Conservation (phyloP, 768 basidiomycete genomes). For the Boletales sp. region DNA sequence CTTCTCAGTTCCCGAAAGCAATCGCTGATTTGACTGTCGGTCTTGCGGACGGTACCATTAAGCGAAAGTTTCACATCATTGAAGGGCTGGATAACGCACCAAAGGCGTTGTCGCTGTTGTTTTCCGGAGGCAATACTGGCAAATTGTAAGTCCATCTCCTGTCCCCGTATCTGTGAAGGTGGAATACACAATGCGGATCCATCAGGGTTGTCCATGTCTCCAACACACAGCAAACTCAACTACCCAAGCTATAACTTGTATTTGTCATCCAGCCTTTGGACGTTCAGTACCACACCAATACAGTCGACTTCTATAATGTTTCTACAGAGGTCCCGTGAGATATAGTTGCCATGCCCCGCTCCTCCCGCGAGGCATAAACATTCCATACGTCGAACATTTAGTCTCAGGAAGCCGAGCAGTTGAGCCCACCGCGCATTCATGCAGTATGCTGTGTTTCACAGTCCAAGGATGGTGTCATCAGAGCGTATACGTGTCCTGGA, state of each 20-base stretch:
- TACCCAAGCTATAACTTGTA: slow-evolving; percentile 5
- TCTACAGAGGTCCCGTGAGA: too few species aligned
- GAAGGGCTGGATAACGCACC: slow-evolving; percentile 75
- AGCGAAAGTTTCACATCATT: slow-evolving; percentile 77
- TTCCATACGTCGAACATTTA: too few species aligned
- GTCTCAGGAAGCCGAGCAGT: too few species aligned
- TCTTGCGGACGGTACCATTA: slow-evolving; percentile 65
- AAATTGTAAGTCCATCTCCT: slow-evolving; percentile 50
- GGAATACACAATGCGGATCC: slow-evolving; percentile 5
- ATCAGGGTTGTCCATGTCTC: slow-evolving; percentile 58
- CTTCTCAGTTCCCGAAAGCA: slow-evolving; percentile 53
- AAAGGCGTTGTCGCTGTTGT: slow-evolving; percentile 64
- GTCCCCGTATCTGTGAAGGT: background rate
- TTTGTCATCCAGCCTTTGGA: too few species aligned
- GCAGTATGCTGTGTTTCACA: too few species aligned
- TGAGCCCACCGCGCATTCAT: too few species aligned
- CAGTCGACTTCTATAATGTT: too few species aligned
- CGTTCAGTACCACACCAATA: too few species aligned
- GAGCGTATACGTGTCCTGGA: too few species aligned
- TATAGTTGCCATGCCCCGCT: too few species aligned
- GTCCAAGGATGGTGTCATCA: too few species aligned
- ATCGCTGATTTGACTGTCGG: slow-evolving; percentile 53
- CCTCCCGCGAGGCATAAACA: too few species aligned
- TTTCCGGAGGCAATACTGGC: slow-evolving; percentile 73
- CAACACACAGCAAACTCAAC: slow-evolving; percentile 27